Evolutionary conservation across 2,329 filamentous ascomycete species (phyloP).

Genomic region (Fusarium pilosicola): DNA sequence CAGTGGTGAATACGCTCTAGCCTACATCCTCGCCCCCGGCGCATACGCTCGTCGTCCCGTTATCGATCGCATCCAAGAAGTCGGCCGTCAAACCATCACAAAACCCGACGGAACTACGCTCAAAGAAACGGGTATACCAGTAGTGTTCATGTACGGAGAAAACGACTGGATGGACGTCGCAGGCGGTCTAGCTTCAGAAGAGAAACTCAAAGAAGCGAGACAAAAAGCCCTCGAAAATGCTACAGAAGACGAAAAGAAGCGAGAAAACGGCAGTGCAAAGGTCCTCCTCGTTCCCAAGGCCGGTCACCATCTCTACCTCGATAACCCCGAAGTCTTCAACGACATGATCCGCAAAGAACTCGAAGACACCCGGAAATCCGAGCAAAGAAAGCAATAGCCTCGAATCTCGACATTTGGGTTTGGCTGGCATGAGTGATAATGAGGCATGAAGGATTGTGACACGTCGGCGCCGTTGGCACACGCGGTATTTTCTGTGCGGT

Average conservation of each 20-base stretch:
- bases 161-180: conserved; percentile 99
- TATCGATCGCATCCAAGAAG: conserved; percentile 85
- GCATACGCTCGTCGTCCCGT: conserved; percentile 90
- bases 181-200: conserved; percentile 81
- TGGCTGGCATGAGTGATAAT: background rate
- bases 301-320: conserved; percentile 69
- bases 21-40: conserved; percentile 92
- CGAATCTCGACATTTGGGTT: background rate
- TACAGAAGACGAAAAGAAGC: conserved; percentile 72
- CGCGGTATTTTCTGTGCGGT: conserved; percentile 16
- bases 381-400: conserved; percentile 42
- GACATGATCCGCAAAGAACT: conserved; percentile 62
- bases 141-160: conserved; percentile 96
- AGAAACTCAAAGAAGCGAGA: conserved; percentile 78
- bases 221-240: conserved; percentile 68
- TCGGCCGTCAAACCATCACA: conserved; percentile 76
- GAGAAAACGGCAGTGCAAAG: conserved; percentile 83
- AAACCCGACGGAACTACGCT: conserved; percentile 40
- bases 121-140: conserved; percentile 75
- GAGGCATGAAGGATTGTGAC: conserved; percentile 2
- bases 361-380: conserved; percentile 56
- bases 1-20: conserved; percentile 91
- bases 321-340: conserved; percentile 69
- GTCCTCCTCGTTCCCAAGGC: conserved; percentile 78
- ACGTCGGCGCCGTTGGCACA: conserved; percentile 33